These are phyloP conservation scores for Cinchona pubescens DNA, from an alignment of 257 asterid species.

Conservation along the genomic window DNA sequence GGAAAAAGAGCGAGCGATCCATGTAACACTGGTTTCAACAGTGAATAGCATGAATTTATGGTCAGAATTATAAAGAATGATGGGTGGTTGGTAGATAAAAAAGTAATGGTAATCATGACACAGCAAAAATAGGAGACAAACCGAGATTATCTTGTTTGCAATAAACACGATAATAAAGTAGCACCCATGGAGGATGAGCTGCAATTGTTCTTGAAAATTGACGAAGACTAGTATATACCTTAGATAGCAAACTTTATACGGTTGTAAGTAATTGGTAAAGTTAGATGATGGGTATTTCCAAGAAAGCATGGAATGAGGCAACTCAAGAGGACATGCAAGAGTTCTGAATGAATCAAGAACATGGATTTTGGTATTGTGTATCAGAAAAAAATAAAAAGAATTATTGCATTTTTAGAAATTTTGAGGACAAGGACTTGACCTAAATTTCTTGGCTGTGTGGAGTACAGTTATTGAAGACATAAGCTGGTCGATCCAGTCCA, in stretches of 20 bases:
- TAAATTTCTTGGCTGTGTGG: not conserved
- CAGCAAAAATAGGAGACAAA: not conserved
- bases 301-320: not conserved
- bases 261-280: too few relatives aligned
- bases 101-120: not conserved
- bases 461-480: not conserved
- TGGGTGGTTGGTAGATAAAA: not conserved
- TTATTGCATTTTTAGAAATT: too few relatives aligned
- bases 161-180: not conserved
- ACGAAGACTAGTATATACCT: not conserved
- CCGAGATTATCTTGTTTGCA: not conserved
- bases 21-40: too few relatives aligned
- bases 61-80: too few relatives aligned
- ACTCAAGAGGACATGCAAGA: not conserved
- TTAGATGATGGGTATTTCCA: not conserved
- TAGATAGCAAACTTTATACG: not conserved
- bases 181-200: not conserved
- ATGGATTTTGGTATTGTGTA: not conserved
- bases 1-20: too few relatives aligned
- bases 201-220: not conserved
- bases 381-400: too few relatives aligned
- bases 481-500: not conserved
- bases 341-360: not conserved
- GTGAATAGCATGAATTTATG: too few relatives aligned
- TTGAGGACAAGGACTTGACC: too few relatives aligned